Evolutionary conservation across 2,329 filamentous ascomycete genomes (phyloP).

Genomic region (Keithomyces neogunnii): DNA sequence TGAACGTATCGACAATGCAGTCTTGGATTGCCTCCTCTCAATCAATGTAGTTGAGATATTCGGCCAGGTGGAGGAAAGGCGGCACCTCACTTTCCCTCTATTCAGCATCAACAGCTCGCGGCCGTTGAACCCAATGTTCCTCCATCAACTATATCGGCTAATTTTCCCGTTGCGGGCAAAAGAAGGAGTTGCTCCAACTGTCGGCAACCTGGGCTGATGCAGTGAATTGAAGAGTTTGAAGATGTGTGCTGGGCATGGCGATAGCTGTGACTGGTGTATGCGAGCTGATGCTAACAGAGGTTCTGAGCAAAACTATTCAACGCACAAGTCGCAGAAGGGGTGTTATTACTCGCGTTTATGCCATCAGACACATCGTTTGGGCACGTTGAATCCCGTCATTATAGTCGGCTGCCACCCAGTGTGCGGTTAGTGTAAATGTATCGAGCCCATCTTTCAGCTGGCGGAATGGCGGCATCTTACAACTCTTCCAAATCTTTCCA

Average conservation of each 20-base stretch:
- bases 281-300: constrained; percentile 28
- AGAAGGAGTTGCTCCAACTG: constrained; percentile 23
- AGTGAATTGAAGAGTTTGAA: constrained; percentile 22
- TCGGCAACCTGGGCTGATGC: constrained; percentile 10
- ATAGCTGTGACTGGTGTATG: constrained; percentile 34
- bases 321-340: constrained; percentile 33
- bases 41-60: constrained; percentile 24
- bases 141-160: constrained; percentile 23
- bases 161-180: constrained; percentile 24
- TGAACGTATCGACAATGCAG: constrained; percentile 23
- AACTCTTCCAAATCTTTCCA: constrained; percentile 25
- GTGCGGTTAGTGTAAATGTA: constrained; percentile 21
- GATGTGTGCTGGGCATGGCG: constrained; percentile 35
- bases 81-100: constrained; percentile 19
- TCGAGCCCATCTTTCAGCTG: constrained; percentile 18
- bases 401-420: constrained; percentile 24
- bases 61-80: constrained; percentile 19
- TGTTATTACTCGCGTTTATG: constrained; percentile 28
- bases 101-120: constrained; percentile 18
- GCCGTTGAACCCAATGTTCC: constrained; percentile 18
- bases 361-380: constrained; percentile 24
- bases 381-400: constrained; percentile 22
- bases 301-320: constrained; percentile 33
- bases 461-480: constrained; percentile 22
- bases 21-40: constrained; percentile 22